phyloP scores from a whole-genome alignment of 2,329 filamentous ascomycete genomes.

The Penicillium hesseltinei region DNA sequence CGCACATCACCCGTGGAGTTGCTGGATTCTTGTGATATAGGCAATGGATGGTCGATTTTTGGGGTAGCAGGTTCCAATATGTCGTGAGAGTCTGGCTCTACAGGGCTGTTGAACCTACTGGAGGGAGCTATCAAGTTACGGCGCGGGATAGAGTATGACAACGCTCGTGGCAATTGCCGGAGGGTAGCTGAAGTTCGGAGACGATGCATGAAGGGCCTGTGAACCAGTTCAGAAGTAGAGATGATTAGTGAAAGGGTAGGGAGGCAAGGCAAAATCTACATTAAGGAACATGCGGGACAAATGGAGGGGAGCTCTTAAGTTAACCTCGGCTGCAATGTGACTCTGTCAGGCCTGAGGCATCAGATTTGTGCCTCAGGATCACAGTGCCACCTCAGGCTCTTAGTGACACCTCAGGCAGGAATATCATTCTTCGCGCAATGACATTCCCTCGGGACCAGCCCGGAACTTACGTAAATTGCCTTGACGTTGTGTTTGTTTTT shows the following conservation, averaged over 20 bases:
- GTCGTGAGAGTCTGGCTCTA: background rate
- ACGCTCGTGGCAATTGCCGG: slow-evolving; percentile 10
- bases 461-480: slow-evolving; percentile 20
- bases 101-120: slow-evolving; percentile 1
- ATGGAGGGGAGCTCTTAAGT: background rate
- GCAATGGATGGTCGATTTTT: too few relatives aligned
- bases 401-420: background rate
- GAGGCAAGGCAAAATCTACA: background rate
- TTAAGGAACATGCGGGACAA: background rate
- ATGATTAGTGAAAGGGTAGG: background rate
- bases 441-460: background rate
- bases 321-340: slow-evolving; percentile 4
- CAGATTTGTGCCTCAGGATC: background rate
- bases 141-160: background rate
- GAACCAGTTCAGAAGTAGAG: background rate
- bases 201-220: slow-evolving; percentile 7
- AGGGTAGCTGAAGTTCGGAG: background rate
- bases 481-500: slow-evolving; percentile 6
- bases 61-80: background rate
- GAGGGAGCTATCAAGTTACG: slow-evolving; percentile 15
- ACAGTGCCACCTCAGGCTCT: background rate
- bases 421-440: background rate
- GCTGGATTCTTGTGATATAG: background rate
- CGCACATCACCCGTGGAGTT: background rate
- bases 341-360: background rate